Conservation (phyloP, 306 rosid genomes). For the Luffa aegyptiaca region DNA sequence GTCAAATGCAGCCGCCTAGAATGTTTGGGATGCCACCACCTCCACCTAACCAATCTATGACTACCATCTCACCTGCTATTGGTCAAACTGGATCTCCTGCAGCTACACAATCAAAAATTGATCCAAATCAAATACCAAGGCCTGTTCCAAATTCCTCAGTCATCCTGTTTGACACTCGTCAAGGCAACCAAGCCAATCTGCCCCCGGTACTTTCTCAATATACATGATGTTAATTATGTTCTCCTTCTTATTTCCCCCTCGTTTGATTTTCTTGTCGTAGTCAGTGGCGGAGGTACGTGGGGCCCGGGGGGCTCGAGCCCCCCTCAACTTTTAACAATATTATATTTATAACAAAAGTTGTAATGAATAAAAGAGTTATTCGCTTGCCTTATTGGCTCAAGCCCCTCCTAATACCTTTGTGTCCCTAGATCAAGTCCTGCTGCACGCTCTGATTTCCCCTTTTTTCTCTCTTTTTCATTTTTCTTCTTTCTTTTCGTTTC, state of each 20-base stretch:
- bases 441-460: too few relatives aligned
- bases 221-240: not conserved
- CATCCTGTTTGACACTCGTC: conserved; percentile 80
- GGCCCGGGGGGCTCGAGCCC: too few relatives aligned
- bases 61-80: conserved; percentile 66
- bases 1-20: conserved; percentile 58
- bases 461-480: too few relatives aligned
- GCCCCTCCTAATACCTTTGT: too few relatives aligned
- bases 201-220: conserved; percentile 59
- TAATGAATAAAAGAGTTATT: too few relatives aligned
- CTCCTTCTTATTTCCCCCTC: not conserved
- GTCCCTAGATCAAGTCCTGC: too few relatives aligned
- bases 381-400: too few relatives aligned
- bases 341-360: too few relatives aligned
- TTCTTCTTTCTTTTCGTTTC: too few relatives aligned
- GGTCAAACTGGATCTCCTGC: conserved; percentile 88
- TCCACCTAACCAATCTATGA: conserved; percentile 83
- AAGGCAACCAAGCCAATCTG: conserved; percentile 77
- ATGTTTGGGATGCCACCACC: conserved; percentile 94
- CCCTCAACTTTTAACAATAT: too few relatives aligned
- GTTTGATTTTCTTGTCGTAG: conserved; percentile 5
- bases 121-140: conserved; percentile 96
- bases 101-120: conserved; percentile 82
- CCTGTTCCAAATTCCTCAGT: conserved; percentile 77
- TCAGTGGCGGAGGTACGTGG: too few relatives aligned